A percentile compares a stretch with the other conserved stretches of the same genome.
Evolutionary conservation across 148 eudicot genomes (phyloP).

Genomic region (Pouteria glomerata): DNA sequence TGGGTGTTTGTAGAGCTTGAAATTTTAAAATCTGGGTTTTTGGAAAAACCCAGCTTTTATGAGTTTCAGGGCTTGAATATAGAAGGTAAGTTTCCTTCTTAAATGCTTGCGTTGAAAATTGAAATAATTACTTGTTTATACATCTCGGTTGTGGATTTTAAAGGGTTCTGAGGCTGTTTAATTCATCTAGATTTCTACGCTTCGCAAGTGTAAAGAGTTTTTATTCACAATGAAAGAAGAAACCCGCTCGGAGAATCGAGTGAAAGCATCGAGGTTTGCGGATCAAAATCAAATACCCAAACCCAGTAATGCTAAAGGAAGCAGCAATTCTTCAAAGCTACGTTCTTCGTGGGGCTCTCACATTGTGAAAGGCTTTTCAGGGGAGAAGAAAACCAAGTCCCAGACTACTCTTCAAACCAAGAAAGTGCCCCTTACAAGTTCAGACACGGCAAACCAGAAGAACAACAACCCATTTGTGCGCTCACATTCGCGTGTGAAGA

Average conservation of each 20-base stretch:
- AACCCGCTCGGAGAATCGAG: slow-evolving; percentile 28
- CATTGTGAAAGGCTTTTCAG: slow-evolving; percentile 58
- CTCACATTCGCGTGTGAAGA: slow-evolving; percentile 31
- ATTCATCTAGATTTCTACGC: neutral
- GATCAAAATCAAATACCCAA: slow-evolving; percentile 62
- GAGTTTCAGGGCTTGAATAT: slow-evolving; percentile 1
- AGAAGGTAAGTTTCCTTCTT: neutral
- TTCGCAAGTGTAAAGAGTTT: neutral
- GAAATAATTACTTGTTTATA: neutral
- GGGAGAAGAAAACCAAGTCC: slow-evolving; percentile 35
- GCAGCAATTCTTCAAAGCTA: slow-evolving; percentile 29
- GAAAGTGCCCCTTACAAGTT: slow-evolving; percentile 22
- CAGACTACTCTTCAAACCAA: slow-evolving; percentile 24
- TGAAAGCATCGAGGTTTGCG: slow-evolving; percentile 37
- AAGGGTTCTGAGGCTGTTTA: neutral
- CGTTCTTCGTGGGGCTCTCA: slow-evolving; percentile 64
- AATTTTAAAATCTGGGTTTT: neutral
- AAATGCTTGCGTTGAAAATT: neutral
- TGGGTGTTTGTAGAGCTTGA: neutral
- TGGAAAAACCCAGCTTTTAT: neutral
- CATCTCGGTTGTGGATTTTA: neutral
- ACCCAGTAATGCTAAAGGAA: slow-evolving; percentile 24
- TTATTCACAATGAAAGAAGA: slow-evolving; percentile 42
- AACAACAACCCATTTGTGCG: slow-evolving; percentile 13
- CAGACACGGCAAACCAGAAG: slow-evolving; percentile 21